Evolutionary conservation across 139 green algal genomes (phyloP).

Genomic region (Auxenochlorella pyrenoidosa): DNA sequence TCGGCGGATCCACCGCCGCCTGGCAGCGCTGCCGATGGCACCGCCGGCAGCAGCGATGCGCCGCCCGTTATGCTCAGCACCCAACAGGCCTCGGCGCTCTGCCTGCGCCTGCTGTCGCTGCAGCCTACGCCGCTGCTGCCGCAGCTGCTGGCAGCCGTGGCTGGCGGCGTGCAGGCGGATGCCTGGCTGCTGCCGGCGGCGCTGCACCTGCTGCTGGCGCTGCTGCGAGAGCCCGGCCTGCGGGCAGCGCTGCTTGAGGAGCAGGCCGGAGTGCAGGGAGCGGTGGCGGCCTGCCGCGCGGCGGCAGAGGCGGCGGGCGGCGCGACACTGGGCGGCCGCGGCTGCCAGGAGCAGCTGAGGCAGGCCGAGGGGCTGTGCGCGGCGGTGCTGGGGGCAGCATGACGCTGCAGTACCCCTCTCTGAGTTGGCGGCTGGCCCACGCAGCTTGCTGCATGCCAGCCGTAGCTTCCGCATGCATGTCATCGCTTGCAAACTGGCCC

Average conservation of each 20-base stretch:
- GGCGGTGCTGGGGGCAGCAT: not conserved
- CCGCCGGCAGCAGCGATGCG: not conserved
- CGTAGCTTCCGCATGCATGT: no score
- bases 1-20: not conserved
- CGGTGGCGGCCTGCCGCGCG: slow-evolving; percentile 1
- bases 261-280: not conserved
- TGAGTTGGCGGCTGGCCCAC: no score
- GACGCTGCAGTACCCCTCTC: no score
- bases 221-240: slow-evolving; percentile 8
- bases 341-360: not conserved
- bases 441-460: no score
- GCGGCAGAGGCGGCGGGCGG: not conserved
- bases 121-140: slow-evolving; percentile 13
- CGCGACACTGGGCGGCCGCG: not conserved
- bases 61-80: not conserved
- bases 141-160: slow-evolving; percentile 2
- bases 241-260: not conserved
- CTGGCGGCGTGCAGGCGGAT: not conserved
- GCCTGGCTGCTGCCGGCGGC: not conserved
- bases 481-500: no score
- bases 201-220: not conserved
- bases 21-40: not conserved
- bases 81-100: not conserved
- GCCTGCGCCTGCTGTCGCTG: not conserved
- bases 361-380: not conserved